Conservation (phyloP, 441 rosid genomes). For the Erodium moschatum region DNA sequence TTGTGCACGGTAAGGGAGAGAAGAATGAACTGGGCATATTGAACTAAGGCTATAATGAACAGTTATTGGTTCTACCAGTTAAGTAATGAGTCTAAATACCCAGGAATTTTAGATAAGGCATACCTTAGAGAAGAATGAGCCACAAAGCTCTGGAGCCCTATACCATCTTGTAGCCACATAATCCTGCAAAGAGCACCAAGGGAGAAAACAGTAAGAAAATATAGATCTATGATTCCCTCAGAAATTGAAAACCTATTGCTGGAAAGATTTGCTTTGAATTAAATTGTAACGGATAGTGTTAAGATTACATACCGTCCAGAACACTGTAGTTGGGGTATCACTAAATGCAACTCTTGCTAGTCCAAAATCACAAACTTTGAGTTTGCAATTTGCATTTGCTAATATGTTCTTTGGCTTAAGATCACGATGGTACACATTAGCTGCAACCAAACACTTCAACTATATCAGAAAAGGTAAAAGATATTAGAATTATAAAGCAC, state of each 20-base stretch:
- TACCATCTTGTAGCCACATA: conserved; percentile 94
- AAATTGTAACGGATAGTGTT: background rate
- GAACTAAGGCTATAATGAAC: no score
- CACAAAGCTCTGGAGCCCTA: conserved; percentile 92
- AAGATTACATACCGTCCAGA: conserved; percentile 71
- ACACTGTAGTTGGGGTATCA: conserved; percentile 85
- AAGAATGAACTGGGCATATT: no score
- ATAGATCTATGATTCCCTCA: background rate
- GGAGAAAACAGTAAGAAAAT: background rate
- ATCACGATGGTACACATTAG: conserved; percentile 95
- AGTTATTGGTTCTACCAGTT: background rate
- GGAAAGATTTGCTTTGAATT: background rate
- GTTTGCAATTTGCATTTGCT: conserved; percentile 97
- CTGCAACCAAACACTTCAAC: conserved; percentile 34
- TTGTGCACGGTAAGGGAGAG: no score
- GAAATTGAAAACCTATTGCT: background rate
- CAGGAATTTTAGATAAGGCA: background rate
- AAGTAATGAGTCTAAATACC: background rate
- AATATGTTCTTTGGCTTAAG: conserved; percentile 95
- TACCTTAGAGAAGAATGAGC: conserved; percentile 94
- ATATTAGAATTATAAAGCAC: background rate
- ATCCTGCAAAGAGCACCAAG: conserved; percentile 39
- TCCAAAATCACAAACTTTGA: conserved; percentile 95
- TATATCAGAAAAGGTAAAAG: background rate
- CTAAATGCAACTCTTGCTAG: conserved; percentile 84